A percentile compares a stretch with the other conserved stretches of the same genome.
phyloP scores from a whole-genome alignment of 75 land plant species.

The Adiantum capillusveneris region DNA sequence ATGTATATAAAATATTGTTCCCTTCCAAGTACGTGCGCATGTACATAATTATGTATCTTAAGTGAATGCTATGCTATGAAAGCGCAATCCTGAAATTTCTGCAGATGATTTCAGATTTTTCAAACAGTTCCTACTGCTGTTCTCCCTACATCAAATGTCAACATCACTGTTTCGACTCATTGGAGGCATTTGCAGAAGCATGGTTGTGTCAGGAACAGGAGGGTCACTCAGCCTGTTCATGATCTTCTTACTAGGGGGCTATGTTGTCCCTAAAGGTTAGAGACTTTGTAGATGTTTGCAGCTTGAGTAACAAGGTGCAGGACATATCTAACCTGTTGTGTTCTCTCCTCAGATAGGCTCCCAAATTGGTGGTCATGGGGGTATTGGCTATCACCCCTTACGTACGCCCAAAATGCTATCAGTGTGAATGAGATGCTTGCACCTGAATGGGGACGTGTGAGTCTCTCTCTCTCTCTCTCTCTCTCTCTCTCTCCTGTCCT shows the following conservation, averaged over 20 bases:
- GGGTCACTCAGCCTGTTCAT: conserved; percentile 44
- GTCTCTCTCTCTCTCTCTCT: not conserved
- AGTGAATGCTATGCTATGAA: conserved; percentile 1
- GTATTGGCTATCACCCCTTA: conserved; percentile 32
- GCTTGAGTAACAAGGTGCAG: not conserved
- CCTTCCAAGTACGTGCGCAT: too few relatives aligned
- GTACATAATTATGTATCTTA: too few relatives aligned
- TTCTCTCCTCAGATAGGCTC: conserved; percentile 9
- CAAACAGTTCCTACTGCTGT: conserved; percentile 38
- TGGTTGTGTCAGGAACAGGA: conserved; percentile 52
- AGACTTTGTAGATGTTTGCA: not conserved
- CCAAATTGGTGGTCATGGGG: conserved; percentile 36
- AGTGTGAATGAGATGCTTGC: conserved; percentile 31
- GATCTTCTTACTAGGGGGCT: conserved; percentile 30
- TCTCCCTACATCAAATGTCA: conserved; percentile 64
- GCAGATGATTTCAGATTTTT: conserved; percentile 42
- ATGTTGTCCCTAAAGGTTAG: conserved; percentile 18
- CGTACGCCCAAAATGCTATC: conserved; percentile 28
- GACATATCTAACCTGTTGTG: too few relatives aligned
- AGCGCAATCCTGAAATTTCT: not conserved
- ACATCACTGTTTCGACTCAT: conserved; percentile 55
- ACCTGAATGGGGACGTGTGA: conserved; percentile 26
- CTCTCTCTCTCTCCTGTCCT: too few relatives aligned
- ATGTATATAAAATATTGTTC: too few relatives aligned
- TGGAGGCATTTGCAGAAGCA: conserved; percentile 47